Evolutionary conservation across 495 filamentous ascomycete genomes (phyloP).

Genomic region (Parathielavia appendiculata): DNA sequence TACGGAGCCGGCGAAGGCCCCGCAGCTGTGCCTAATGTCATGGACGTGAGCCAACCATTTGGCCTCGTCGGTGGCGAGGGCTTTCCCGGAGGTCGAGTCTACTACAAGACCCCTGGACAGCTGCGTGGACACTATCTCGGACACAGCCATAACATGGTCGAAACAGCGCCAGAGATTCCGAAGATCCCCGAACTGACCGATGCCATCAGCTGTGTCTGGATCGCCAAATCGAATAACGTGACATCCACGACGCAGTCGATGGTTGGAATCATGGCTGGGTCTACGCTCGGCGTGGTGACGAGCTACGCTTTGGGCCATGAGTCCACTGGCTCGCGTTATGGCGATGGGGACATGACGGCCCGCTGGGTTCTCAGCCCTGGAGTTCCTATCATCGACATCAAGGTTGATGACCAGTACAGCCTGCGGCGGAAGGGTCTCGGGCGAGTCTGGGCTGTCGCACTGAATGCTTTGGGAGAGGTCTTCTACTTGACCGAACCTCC

Average conservation of each 20-base stretch:
- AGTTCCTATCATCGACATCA: constrained; percentile 82
- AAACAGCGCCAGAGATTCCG: constrained; percentile 61
- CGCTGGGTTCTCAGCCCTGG: constrained; percentile 88
- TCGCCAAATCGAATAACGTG: constrained; percentile 73
- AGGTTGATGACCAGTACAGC: constrained; percentile 77
- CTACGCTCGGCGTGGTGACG: constrained; percentile 79
- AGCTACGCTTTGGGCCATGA: constrained; percentile 72
- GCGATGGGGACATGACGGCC: constrained; percentile 71
- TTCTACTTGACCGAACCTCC: constrained; percentile 75
- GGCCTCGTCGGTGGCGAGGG: constrained; percentile 84
- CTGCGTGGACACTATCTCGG: constrained; percentile 70
- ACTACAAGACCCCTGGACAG: constrained; percentile 70
- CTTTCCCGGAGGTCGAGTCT: constrained; percentile 69
- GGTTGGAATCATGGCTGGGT: constrained; percentile 77
- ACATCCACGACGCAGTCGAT: constrained; percentile 69
- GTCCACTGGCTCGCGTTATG: constrained; percentile 58
- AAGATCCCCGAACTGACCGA: constrained; percentile 56
- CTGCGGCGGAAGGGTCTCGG: constrained; percentile 58
- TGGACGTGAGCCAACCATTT: constrained; percentile 82
- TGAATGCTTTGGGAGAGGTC: constrained; percentile 90
- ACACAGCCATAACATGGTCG: constrained; percentile 43
- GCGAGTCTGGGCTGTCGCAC: constrained; percentile 76
- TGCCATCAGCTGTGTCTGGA: constrained; percentile 76
- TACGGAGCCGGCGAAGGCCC: constrained; percentile 75
- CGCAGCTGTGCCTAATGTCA: constrained; percentile 70